Base-by-base conservation (phyloP, 805 yeast genomes). In the Metschnikowia drakensbergensis region DNA sequence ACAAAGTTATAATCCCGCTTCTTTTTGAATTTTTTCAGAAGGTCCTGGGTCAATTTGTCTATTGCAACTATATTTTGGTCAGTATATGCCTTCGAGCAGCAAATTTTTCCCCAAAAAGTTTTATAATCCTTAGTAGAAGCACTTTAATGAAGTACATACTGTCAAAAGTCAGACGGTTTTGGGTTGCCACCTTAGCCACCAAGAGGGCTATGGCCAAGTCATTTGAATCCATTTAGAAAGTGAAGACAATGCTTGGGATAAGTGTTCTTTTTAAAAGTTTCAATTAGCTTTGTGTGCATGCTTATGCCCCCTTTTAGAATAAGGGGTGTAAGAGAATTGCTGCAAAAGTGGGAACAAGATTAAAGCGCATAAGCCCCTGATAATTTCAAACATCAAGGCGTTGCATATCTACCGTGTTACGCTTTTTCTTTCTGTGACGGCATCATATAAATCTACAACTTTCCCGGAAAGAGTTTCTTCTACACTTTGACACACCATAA, bases 121-220 rank as follows among this genome's bases (percentile, higher is more conserved):
- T 17, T 17, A 17, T 17, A 17, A 17, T 17, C 17, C 17, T 17
- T 17, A 17, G 30, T 3, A 5, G 6, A 9, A 7, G 37, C 13
- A 11, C 26, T 10, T 26, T 11, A 9, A 9, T 10, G 4, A 22
- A 29, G 26, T 11, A 45, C 54, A 34, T 45, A 51, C 54, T 46
- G n/a, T 51, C 54, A 32, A 25, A 51, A 5, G 56, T 13, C 25
- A 40, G 39, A 6, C 42, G 31, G 13, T 33, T 40, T 22, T 10
- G 27, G 27, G 42, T 30, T 13, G 54, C 54, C 13, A 44, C 45
- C 6, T 50, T 48, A 4, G 53, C 54, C 22, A 55, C 55, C 3
- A 50, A 13, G 38, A 55, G 55, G 28, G 55, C 58, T 50, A 51
- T 36, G 10, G 44, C 22, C 23, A 53, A 45, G 38, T 53, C 54